A percentile compares a stretch with the other conserved stretches of the same genome.
phyloP scores from a whole-genome alignment of 2,329 filamentous ascomycete genomes.

The Exserohilum rostratum region DNA sequence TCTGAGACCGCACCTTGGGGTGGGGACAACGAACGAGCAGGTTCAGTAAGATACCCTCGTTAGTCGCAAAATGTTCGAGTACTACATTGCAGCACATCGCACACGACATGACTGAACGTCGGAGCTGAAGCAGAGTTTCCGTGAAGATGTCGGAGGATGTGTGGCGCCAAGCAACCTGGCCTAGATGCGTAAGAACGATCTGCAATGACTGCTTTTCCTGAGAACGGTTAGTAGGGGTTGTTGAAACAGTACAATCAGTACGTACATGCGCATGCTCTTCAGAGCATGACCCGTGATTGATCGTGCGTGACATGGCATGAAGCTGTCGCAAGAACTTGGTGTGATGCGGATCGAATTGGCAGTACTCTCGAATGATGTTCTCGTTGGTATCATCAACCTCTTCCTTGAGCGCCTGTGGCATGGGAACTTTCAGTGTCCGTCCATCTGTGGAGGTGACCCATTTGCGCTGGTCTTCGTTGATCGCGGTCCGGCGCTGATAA shows the following conservation, averaged over 20 bases:
- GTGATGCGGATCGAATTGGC: conserved; percentile 76
- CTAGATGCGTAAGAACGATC: conserved; percentile 69
- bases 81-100: conserved; percentile 63
- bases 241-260: neutral
- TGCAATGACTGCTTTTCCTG: conserved; percentile 60
- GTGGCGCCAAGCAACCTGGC: conserved; percentile 74
- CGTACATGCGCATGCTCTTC: conserved; percentile 47
- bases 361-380: conserved; percentile 74
- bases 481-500: conserved; percentile 79
- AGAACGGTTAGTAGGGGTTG: neutral
- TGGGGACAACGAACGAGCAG: conserved; percentile 56
- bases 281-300: conserved; percentile 58
- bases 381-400: conserved; percentile 76
- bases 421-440: conserved; percentile 55
- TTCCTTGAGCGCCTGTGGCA: conserved; percentile 54
- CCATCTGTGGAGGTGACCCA: conserved; percentile 48
- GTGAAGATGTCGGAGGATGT: conserved; percentile 71
- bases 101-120: conserved; percentile 59
- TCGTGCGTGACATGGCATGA: conserved; percentile 61
- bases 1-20: conserved; percentile 37
- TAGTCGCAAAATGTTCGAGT: conserved; percentile 65
- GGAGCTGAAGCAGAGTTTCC: conserved; percentile 60
- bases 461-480: conserved; percentile 51
- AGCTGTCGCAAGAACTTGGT: conserved; percentile 69
- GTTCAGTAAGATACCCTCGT: conserved; percentile 65